These are phyloP conservation scores for Epichloe scottii DNA, from an alignment of 2,329 filamentous ascomycete species.

Conservation along the genomic window DNA sequence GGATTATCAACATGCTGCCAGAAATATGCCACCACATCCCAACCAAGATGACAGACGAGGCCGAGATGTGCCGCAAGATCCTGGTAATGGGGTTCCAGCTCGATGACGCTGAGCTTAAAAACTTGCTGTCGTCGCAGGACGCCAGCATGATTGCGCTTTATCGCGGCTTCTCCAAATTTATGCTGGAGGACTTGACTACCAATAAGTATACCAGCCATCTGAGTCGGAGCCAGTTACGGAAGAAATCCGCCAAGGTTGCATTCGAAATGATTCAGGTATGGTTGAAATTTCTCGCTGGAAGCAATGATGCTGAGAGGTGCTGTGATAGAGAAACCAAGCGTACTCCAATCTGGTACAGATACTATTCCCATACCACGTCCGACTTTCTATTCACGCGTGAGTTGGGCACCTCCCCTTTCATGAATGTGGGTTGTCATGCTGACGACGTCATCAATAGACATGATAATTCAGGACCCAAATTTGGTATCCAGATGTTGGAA, in stretches of 20 bases:
- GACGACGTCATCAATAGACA: slow-evolving; percentile 11
- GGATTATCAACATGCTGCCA: slow-evolving; percentile 24
- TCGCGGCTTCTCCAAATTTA: slow-evolving; percentile 49
- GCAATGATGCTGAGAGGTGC: background rate
- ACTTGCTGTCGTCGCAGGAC: slow-evolving; percentile 16
- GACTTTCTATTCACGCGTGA: slow-evolving; percentile 35
- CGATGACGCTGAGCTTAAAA: slow-evolving; percentile 15
- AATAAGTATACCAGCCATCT: slow-evolving; percentile 14
- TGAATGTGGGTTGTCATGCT: background rate
- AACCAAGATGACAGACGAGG: slow-evolving; percentile 14
- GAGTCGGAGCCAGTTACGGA: slow-evolving; percentile 17
- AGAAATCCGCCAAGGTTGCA: slow-evolving; percentile 17
- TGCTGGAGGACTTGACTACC: slow-evolving; percentile 20
- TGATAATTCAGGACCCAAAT: slow-evolving; percentile 28
- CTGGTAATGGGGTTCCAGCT: slow-evolving; percentile 23
- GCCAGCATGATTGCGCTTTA: slow-evolving; percentile 37
- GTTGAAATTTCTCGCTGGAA: too few species aligned
- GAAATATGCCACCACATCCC: slow-evolving; percentile 22
- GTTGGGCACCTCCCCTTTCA: background rate
- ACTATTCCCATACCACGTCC: slow-evolving; percentile 30
- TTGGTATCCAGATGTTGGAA: slow-evolving; percentile 27
- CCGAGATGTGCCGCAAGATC: slow-evolving; percentile 20
- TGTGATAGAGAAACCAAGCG: slow-evolving; percentile 27
- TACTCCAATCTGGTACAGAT: slow-evolving; percentile 35
- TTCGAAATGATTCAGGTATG: slow-evolving; percentile 22